Percentiles rank a stretch among this genome's conserved stretches.
Evolutionary conservation across 805 yeast genomes (phyloP).

Genomic region (Candida gorgasii): DNA sequence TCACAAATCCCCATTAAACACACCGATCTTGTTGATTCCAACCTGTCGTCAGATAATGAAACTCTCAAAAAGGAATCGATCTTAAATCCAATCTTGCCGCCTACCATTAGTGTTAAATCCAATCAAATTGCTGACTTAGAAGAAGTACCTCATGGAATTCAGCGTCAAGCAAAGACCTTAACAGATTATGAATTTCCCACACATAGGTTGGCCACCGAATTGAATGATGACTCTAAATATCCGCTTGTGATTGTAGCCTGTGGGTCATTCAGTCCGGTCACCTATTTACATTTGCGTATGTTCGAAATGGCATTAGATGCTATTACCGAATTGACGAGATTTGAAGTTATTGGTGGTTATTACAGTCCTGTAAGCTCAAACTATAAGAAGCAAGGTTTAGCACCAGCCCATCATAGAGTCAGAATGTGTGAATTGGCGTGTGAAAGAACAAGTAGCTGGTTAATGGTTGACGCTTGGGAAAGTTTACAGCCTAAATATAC

Average conservation of each 20-base stretch:
- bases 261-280: conserved; percentile 95
- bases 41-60: conserved; percentile 11
- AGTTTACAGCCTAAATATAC: conserved; percentile 87
- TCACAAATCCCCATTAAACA: conserved; percentile 53
- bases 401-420: conserved; percentile 85
- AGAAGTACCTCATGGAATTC: conserved; percentile 94
- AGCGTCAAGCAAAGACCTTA: conserved; percentile 76
- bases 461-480: conserved; percentile 99
- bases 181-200: conserved; percentile 79
- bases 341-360: conserved; percentile 95
- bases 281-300: conserved; percentile 93
- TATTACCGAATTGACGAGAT: conserved; percentile 85
- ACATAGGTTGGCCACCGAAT: conserved; percentile 72
- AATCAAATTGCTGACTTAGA: conserved; percentile 76
- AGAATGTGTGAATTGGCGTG: conserved; percentile 98
- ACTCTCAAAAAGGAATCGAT: neutral
- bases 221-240: conserved; percentile 72
- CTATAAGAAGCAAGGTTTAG: conserved; percentile 90
- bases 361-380: conserved; percentile 94
- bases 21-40: conserved; percentile 47
- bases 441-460: conserved; percentile 94
- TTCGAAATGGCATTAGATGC: conserved; percentile 98
- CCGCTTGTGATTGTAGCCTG: conserved; percentile 96
- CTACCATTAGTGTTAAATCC: conserved; percentile 12
- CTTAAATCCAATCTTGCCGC: conserved; percentile 13